Evolutionary conservation across 2,329 filamentous ascomycete genomes (phyloP), one percentile per base, ranked within the genome.

Genomic region (Aspergillus calidoustus): DNA sequence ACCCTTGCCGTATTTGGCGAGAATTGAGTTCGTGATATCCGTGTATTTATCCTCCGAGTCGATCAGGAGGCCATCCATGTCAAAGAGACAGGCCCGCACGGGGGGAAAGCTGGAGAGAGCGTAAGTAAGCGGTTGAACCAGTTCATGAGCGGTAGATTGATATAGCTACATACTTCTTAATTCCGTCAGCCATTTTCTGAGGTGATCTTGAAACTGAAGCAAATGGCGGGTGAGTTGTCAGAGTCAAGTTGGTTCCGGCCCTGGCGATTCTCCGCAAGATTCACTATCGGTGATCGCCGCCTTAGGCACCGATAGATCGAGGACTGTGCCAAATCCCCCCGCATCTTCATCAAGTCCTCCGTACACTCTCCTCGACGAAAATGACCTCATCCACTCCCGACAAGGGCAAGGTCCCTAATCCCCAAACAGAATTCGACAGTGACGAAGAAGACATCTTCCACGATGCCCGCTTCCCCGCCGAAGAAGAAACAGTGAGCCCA

Each of bases 61-160:
- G 74, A 99, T 91, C 22, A 99, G 87, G 41, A 99, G 89, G 63
- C 95, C 95, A 78, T 99, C 95, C 93, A 98, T 97, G 82, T 99
- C 95, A 77, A 99, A 98, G 67, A 99, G 89, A 78, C 93, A 97
- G 69, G 94, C 95, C 69, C 93, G 87, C 62, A 98, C 84, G 51
- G 90, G 88, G 22, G 91, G 90, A 77, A 93, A 89, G 74, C 90
- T 92, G 52, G 44, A 55, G 28, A 44, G 25, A 6, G 17, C 28
- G 43, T 13, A 25, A 19, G 53, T 8, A 38, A 34, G 38, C 34
- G 52, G 46, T 56, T 23, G 51, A 31, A n/a, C 9, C 15, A 15
- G 34, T 5, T n/a, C 7, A 28, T 3, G 25, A 13, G 13, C 7
- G 19, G 3, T 3, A 19, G 6, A 11, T 19, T 38, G 2, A 1